Conservation (phyloP, 2,329 filamentous ascomycete species). For the Samsoniella hepiali region DNA sequence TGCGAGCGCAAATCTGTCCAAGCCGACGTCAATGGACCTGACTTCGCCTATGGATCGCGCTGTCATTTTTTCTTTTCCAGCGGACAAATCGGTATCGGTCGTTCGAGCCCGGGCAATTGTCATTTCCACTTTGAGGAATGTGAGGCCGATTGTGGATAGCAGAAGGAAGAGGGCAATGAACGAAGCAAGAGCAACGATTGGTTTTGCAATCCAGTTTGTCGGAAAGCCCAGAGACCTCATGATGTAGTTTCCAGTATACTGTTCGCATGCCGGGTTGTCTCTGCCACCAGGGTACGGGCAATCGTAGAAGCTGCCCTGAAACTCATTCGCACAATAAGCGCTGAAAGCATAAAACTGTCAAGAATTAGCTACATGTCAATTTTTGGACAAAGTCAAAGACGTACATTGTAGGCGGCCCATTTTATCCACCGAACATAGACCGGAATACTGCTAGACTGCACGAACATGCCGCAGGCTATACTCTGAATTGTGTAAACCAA, state of each 20-base stretch:
- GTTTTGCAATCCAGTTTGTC: conserved; percentile 61
- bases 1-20: conserved; percentile 61
- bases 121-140: conserved; percentile 65
- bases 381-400: conserved; percentile 20
- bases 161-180: conserved; percentile 63
- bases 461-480: conserved; percentile 73
- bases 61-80: conserved; percentile 67
- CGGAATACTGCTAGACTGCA: conserved; percentile 69
- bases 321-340: conserved; percentile 70
- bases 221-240: conserved; percentile 68
- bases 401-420: conserved; percentile 58
- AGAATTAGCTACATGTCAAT: conserved; percentile 21
- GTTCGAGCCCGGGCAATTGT: conserved; percentile 61
- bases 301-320: conserved; percentile 67
- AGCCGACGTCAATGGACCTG: conserved; percentile 60
- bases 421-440: conserved; percentile 79
- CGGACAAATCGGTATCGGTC: conserved; percentile 59
- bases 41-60: conserved; percentile 49
- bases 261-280: conserved; percentile 60
- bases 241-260: conserved; percentile 68
- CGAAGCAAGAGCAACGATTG: conserved; percentile 59
- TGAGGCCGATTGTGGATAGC: conserved; percentile 58
- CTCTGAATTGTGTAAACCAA: conserved; percentile 70
- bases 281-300: conserved; percentile 63
- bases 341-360: conserved; percentile 66